Evolutionary conservation across 345 rosid species (phyloP), one percentile per base, ranked within the genome.

Genomic region (Populus ilicifolia): DNA sequence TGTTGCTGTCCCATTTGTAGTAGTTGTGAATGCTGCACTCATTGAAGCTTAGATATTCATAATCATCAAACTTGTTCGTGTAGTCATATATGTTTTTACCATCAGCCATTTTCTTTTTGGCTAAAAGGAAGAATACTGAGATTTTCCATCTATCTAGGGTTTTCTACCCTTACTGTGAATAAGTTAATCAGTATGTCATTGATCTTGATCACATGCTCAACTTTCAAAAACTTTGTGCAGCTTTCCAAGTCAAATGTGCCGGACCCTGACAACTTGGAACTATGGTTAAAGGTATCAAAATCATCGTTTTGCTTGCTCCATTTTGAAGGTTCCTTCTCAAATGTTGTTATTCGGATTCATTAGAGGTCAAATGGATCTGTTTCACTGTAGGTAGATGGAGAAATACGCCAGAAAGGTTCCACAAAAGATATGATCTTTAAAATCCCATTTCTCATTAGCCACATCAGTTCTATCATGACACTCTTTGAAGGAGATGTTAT

Each of bases 381-480:
- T 68, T 46, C 16, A 21, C 61, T 36, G 16, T 85, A 92, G 98
- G 96, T 93, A 2, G 92, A 93, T 83, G 91, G 88, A 68, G 98
- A 93, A 85, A 83, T 83, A 73, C 78, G 91, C 72, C 98, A 91
- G 79, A 90, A 87, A 79, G 93, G 98, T 70, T 87, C 93, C 74
- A 92, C 97, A 61, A 87, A 84, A 70, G 99, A 96, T 80, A 93
- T 91, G 98, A 92, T 95, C 52, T 93, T 87, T 81, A 92, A 88
- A 84, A 87, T 93, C 77, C 94, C 98, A 18, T 87, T 84, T 85
- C 93, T 93, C 80, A 86, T 93, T 70, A 93, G 98, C 83, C 92
- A 93, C 88, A 96, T 92, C 73, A 92, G 96, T 79, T 90, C 95
- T 29, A 86, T 93, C 36, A 91, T 93, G 99, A 92, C 97, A 25